A percentile compares a stretch with the other conserved stretches of the same genome.
Evolutionary conservation across 257 asterid species (phyloP).

Genomic region (Scutellaria minor): DNA sequence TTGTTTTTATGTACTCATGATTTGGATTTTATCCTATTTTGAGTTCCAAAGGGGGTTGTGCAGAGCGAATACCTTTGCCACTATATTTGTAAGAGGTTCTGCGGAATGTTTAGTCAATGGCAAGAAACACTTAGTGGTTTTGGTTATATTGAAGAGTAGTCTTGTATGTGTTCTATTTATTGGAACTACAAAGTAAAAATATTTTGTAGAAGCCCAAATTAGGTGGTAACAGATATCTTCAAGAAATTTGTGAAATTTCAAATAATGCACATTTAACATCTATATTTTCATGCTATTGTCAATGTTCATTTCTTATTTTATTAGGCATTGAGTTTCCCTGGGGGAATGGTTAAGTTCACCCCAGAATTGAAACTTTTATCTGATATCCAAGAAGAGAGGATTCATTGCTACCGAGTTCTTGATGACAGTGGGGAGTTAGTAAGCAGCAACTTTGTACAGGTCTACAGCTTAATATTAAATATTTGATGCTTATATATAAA

Average conservation of each 20-base stretch:
- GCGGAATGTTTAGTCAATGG: background rate
- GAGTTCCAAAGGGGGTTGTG: background rate
- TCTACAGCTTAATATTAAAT: constrained; percentile 15
- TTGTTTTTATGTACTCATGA: background rate
- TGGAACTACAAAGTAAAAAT: background rate
- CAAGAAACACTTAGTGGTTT: background rate
- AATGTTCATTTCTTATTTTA: background rate
- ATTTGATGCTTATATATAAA: background rate
- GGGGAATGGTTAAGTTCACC: constrained; percentile 82
- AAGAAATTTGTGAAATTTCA: constrained; percentile 4
- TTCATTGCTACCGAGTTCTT: constrained; percentile 81
- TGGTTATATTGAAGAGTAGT: background rate
- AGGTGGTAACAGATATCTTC: background rate
- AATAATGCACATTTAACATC: background rate
- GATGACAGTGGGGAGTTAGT: constrained; percentile 64
- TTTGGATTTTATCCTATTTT: background rate
- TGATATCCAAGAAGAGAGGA: constrained; percentile 60
- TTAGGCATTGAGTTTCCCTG: constrained; percentile 81
- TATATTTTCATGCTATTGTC: background rate
- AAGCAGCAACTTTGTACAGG: constrained; percentile 67
- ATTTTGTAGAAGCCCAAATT: background rate
- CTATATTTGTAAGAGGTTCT: background rate
- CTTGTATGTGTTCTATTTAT: background rate
- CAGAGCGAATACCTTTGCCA: background rate
- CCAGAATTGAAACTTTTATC: constrained; percentile 64